Percentiles rank a stretch among this genome's conserved stretches.
Conservation (phyloP, 1,284 basidiomycete genomes). For the Farysia itapuensis region DNA sequence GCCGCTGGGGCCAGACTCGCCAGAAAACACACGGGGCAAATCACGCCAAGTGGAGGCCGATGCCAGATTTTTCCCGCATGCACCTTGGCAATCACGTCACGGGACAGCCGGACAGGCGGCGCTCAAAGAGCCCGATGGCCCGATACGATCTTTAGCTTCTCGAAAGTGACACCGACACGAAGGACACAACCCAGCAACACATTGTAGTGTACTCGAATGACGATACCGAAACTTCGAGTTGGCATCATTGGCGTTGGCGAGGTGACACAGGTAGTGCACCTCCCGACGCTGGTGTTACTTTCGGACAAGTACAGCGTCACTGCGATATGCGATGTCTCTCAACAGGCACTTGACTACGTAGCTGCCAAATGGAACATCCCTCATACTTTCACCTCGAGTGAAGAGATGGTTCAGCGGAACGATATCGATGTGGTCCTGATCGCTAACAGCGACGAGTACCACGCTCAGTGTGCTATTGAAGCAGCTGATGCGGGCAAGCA, state of each 20-base stretch:
- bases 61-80: too few species aligned
- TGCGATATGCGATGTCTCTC: constrained; percentile 59
- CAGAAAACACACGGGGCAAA: too few species aligned
- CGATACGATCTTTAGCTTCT: too few species aligned
- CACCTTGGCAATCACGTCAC: too few species aligned
- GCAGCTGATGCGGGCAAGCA: constrained; percentile 35
- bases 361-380: constrained; percentile 54
- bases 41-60: too few species aligned
- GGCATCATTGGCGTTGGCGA: constrained; percentile 53
- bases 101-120: too few species aligned
- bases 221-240: constrained; percentile 21
- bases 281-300: constrained; percentile 52
- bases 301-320: constrained; percentile 44
- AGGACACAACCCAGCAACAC: too few species aligned
- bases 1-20: too few species aligned
- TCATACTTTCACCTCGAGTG: constrained; percentile 19
- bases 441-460: constrained; percentile 43
- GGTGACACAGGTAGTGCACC: constrained; percentile 52
- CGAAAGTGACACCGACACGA: too few species aligned
- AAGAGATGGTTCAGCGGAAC: constrained; percentile 39
- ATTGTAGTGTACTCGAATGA: neutral
- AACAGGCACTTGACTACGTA: constrained; percentile 46
- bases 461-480: constrained; percentile 31
- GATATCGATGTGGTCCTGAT: constrained; percentile 55
- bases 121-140: too few species aligned